Base-by-base conservation (phyloP, 2,329 filamentous ascomycete genomes). In the Xenoacremonium recifei region DNA sequence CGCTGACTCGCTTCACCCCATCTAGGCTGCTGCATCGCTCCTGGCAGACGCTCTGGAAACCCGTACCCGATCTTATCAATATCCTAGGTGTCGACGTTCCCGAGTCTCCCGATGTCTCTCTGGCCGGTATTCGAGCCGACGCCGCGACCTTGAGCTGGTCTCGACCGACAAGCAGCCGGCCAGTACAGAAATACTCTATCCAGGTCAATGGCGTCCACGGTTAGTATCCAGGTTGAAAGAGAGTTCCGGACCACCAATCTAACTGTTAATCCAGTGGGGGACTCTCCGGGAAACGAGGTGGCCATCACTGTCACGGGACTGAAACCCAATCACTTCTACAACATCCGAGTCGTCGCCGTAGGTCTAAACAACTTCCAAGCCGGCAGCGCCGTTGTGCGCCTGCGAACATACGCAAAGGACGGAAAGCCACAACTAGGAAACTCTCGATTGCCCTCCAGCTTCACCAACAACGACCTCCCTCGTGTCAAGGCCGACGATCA, bases 1-100 rank as follows among this genome's bases (percentile, higher is more conserved):
- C 35, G 44, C 51, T 55, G 37, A 57, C 23, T 35, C 25, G 18
- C 31, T 27, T 36, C 39, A 21, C 37, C 33, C 21, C 27, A 23
- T 40, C 6, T 25, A 93, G 89, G 89, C 78, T 96, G 47, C 75
- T 90, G 45, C 86, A 88, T 64, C 85, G 93, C 61, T 88, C 89
- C 48, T 89, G 87, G 71, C 87, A 91, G 62, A 93, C 95, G 27
- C 76, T 96, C 40, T 85, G 88, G 68, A 96, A 92, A 57, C 90
- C 92, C 18, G 89, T 96, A 42, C 88, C 92, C 43, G 84, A 95
- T 50, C 80, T 99, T 35, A 91, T 97, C 57, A 84, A 84, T 55
- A 88, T 96, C 37, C 82, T 99, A 35, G 91, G 92, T 45, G 84
- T 97, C 62, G 93, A 99, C 61, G 92, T 99, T 38, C 93, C 93